Base-by-base conservation (phyloP, 2,329 filamentous ascomycete species). In the Calonectria crousiana region DNA sequence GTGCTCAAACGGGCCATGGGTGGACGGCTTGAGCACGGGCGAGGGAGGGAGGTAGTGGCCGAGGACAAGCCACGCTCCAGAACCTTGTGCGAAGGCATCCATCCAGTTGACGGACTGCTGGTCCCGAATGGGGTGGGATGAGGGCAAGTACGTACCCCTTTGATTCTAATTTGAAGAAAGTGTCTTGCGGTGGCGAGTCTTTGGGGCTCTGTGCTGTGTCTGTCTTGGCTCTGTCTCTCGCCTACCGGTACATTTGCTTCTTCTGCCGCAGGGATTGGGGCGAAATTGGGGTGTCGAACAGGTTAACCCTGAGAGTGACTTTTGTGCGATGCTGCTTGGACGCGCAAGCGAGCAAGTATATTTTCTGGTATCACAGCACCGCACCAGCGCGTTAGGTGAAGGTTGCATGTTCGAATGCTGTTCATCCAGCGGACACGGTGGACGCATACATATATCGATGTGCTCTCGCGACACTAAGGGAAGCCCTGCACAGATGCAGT, bases 11-110 rank as follows among this genome's bases (percentile, higher is more conserved):
- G 69, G 56, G 60, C 41, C 60, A 65, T 65, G 60, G 60, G 60
- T 65, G 38, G 65, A 44, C 36, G 69, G 56, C 34, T 67, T 53
- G 67, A 49, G 47, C 67, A 76, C 72, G 69, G 75, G 76, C 77
- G 79, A 78, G 78, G 69, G 53, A 76, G 70, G 66, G 75, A 77
- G 77, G 66, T 73, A 77, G 77, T 75, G 78, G 78, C 75, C 77
- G 75, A 49, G 74, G 77, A 76, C 69, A 76, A 76, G 74, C 73
- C 78, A 73, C 75, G 49, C 74, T 74, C 52, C 41, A 41, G 51
- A 68, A 56, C 66, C 47, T 47, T 53, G 38, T 34, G 52, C 34
- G 52, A 60, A 26, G 49, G 52, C 51, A 26, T 58, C 51, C 51
- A 26, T 58, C 36, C n/a, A 41, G 47, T 67, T 67, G 47, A 52